Evolutionary conservation across 805 yeast genomes (phyloP), one percentile per base, ranked within the genome.

Genomic region (Wickerhamiella azymoides): DNA sequence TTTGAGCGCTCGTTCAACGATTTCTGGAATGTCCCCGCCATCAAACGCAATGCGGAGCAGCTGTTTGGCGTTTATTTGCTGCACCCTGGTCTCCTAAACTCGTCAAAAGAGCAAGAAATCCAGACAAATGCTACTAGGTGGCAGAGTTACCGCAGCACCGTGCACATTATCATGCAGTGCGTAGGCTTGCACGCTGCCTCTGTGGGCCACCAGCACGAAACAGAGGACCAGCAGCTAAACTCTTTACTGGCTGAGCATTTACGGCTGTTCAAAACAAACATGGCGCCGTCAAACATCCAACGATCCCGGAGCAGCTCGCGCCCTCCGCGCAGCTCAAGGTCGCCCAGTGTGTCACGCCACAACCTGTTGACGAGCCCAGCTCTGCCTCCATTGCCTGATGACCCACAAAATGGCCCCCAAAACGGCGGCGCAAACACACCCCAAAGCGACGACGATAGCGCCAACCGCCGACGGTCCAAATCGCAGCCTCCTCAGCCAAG

Each of bases 1-100:
- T 51, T 51, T 38, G 50, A 33, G 35, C 46, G 52, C 6, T 44
- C 49, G 1, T 54, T 56, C 46, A 14, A 57, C 37, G 57, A 60
- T 54, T 56, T 58, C 53, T 57, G 62, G 64, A 57, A 66, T 49
- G 52, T 68, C 45, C 55, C 62, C 51, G 57, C 58, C 49, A 58
- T 69, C 40, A 53, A 57, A 9, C 47, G 52, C 9, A 50, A 52
- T 24, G 55, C 69, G 5, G 59, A 56, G 32, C 38, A 51, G 1
- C 43, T 66, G 14, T 57, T 67, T 13, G 55, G 57, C 17, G 55
- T 63, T 9, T 69, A 70, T 54, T 52, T 64, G 36, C 48, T 74
- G 7, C 81, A 79, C 52, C 78, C 79, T 1, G 66, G 70, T 39
- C 49, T 67, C 11, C 60, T 75, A 33, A 48, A 68, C 10, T 57